Percentiles rank a stretch among this genome's conserved stretches.
Evolutionary conservation across 345 rosid species (phyloP).

Genomic region (Brassica napus): DNA sequence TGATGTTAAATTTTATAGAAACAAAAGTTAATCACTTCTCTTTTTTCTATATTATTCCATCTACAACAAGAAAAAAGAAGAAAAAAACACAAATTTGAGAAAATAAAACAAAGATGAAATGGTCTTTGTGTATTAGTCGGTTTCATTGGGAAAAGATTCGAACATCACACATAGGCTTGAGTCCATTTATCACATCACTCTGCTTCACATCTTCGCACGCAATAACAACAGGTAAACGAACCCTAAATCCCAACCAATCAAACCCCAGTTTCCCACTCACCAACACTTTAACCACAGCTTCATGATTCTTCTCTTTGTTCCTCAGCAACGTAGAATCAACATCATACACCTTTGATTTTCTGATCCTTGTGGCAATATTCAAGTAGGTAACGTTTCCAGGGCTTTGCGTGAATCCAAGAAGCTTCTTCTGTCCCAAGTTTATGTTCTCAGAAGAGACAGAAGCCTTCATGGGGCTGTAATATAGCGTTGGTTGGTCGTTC

Average conservation of each 20-base stretch:
- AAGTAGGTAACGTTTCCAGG: conserved; percentile 19
- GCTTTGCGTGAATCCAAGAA: conserved; percentile 31
- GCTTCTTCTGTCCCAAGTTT: conserved; percentile 25
- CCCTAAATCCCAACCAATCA: conserved; percentile 37
- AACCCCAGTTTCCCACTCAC: conserved; percentile 37
- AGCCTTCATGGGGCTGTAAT: conserved; percentile 29
- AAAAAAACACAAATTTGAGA: not conserved
- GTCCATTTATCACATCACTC: conserved; percentile 27
- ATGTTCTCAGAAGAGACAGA: conserved; percentile 33
- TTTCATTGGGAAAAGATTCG: conserved; percentile 33
- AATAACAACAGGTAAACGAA: conserved; percentile 34
- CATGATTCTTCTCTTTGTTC: conserved; percentile 17
- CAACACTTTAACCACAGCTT: conserved; percentile 33
- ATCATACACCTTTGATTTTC: conserved; percentile 23
- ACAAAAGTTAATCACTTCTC: conserved; percentile 19
- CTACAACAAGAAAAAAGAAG: conserved; percentile 24
- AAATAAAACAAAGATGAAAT: conserved; percentile 17
- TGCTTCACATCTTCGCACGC: conserved; percentile 37
- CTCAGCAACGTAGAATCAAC: conserved; percentile 34
- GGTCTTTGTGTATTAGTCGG: not conserved
- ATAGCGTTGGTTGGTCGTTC: conserved; percentile 27
- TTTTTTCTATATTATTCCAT: conserved; percentile 25
- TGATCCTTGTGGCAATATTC: not conserved
- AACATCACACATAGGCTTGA: conserved; percentile 37
- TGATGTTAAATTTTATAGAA: conserved; percentile 19